Evolutionary conservation across 192 early-diverging fungal species (phyloP), one percentile per base, ranked within the genome.

Genomic region (Physocladia obscura): DNA sequence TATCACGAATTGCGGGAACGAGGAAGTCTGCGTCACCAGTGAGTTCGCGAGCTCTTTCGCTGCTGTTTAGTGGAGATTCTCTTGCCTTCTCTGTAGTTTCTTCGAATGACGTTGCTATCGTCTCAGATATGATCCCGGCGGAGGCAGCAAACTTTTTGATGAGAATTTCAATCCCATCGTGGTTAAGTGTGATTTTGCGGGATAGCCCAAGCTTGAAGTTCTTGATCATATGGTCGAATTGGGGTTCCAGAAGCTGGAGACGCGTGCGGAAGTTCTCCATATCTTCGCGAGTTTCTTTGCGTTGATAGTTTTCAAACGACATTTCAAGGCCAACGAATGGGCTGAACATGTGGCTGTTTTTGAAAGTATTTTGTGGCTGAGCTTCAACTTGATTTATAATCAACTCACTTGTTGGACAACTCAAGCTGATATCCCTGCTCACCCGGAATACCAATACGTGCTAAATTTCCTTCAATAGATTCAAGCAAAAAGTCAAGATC

Each of bases 171-270:
- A 63, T 57, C n/a, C 63, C 67, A 32, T 60, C 62, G 24, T 50
- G 19, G 54, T 67, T 67, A 6, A 77, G 62, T 0, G 76, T 77
- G 55, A 73, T 56, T 31, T 39, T 37, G 2, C 54, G 40, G 24
- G 56, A 48, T 39, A 77, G 73, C 15, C 76, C 76, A 27, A 3
- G 22, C 0, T 58, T 48, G 64, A 59, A 77, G 21, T 22, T 24
- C 24, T 29, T 40, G 48, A 77, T 77, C 68, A 69, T 54, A 51
- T 74, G 11, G 30, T 73, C 67, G 24, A 73, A 69, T 44, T 69
- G 65, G 3, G 35, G 27, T 6, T 48, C 54, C 11, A 62, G 15
- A 37, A 74, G 73, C 15, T 26, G 13, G 19, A 77, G 56, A 29
- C 76, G 49, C 37, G 27, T 56, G 4, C 49, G 31, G 52, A 69